A percentile compares a stretch with the other conserved stretches of the same genome.
These are phyloP conservation scores for Suhomyces panamericanus DNA, from an alignment of 1,139 yeast species.

Conservation along the genomic window DNA sequence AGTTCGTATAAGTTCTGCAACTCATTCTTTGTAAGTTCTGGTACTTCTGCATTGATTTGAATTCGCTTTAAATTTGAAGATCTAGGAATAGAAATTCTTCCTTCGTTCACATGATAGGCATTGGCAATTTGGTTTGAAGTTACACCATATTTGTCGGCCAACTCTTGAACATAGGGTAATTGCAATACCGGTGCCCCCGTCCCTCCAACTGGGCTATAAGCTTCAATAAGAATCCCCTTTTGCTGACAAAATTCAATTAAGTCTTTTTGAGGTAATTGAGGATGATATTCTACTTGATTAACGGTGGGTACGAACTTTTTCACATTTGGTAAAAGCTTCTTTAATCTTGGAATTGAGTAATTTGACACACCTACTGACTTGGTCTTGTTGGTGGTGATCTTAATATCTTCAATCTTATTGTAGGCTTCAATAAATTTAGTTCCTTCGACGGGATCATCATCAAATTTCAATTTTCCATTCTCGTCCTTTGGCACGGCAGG, in stretches of 20 bases:
- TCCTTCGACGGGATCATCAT: constrained; percentile 42
- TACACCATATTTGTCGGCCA: constrained; percentile 35
- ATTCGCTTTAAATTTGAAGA: constrained; percentile 42
- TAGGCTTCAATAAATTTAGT: constrained; percentile 48
- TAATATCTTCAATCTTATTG: constrained; percentile 46
- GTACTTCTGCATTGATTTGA: constrained; percentile 31
- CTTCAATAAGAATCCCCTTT: constrained; percentile 29
- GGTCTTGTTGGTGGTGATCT: constrained; percentile 29
- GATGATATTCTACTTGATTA: constrained; percentile 42
- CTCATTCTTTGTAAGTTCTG: constrained; percentile 46
- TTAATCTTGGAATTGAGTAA: constrained; percentile 30
- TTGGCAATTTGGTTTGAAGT: constrained; percentile 36
- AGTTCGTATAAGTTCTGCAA: constrained; percentile 39
- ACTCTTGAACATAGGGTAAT: constrained; percentile 30
- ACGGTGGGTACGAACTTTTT: constrained; percentile 31
- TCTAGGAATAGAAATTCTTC: constrained; percentile 36
- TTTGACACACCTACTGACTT: constrained; percentile 37
- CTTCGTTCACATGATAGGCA: constrained; percentile 40
- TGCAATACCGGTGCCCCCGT: constrained; percentile 39
- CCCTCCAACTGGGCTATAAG: constrained; percentile 41
- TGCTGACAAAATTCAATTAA: constrained; percentile 29
- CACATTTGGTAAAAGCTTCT: constrained; percentile 28
- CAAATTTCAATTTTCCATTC: constrained; percentile 44
- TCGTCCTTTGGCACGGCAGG: constrained; percentile 39
- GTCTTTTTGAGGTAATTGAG: constrained; percentile 41